phyloP scores from a whole-genome alignment of 2,329 filamentous ascomycete genomes.

The Neopestalotiopsis sp. region DNA sequence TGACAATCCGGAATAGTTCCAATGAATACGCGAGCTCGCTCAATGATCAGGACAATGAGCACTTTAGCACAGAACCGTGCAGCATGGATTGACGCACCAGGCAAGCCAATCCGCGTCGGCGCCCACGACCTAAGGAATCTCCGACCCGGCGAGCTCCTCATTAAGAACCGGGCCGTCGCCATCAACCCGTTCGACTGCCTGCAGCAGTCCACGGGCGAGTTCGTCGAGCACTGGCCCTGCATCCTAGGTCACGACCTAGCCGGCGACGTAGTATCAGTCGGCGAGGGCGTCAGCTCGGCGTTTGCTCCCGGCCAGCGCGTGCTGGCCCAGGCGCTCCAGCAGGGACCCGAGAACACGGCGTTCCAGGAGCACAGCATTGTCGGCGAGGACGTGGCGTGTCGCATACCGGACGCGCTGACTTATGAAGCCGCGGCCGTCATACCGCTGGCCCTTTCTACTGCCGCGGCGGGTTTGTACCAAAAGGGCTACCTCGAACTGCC shows the following conservation, averaged over 20 bases:
- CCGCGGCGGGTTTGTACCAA: slow-evolving; percentile 22
- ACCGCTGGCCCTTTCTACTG: slow-evolving; percentile 24
- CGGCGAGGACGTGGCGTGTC: neutral
- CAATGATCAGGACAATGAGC: neutral
- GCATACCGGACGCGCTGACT: slow-evolving; percentile 21
- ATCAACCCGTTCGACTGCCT: slow-evolving; percentile 20
- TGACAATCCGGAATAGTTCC: neutral
- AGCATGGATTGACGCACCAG: slow-evolving; percentile 13
- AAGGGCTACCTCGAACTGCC: slow-evolving; percentile 5
- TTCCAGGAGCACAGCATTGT: slow-evolving; percentile 22
- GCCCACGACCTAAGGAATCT: neutral
- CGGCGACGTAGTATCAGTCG: slow-evolving; percentile 31
- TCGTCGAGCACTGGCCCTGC: slow-evolving; percentile 31
- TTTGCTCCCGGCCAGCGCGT: slow-evolving; percentile 34
- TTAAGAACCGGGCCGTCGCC: slow-evolving; percentile 13
- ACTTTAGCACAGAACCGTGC: neutral
- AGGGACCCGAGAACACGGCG: slow-evolving; percentile 9
- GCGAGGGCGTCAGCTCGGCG: slow-evolving; percentile 17
- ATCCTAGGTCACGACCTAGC: slow-evolving; percentile 32
- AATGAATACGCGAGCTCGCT: neutral
- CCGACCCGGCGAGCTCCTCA: slow-evolving; percentile 1
- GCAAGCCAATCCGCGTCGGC: neutral
- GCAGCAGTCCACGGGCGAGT: neutral
- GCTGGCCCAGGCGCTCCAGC: slow-evolving; percentile 16
- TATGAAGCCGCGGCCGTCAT: slow-evolving; percentile 23